Base-by-base conservation (phyloP, 345 rosid species). In the Aquilaria malaccensis region DNA sequence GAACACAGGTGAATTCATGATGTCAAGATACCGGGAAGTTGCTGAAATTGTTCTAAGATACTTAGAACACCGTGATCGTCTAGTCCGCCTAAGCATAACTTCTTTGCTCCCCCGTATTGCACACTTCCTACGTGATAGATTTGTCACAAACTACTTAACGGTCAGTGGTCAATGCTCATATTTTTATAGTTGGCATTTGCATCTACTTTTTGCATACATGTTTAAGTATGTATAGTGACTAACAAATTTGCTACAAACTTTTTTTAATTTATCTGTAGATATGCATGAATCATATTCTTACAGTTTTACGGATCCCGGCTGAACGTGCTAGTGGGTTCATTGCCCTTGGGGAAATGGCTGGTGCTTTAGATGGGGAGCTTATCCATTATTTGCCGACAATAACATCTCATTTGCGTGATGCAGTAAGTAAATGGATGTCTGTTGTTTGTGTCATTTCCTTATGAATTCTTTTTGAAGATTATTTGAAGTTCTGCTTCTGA, bases 271-370 rank as follows among this genome's bases (percentile, higher is more conserved):
- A 37, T 52, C 70, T 71, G 80, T 83, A 94, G 99, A 94, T 86
- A 72, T 94, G 97, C 90, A 94, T 94, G 99, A 66, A 81, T 70
- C 96, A 94, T 75, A 90, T 94, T 72, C 85, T 94, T 65, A 69
- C 95, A 3, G 99, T 94, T 73, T 74, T 94, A 65, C 81, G 81
- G 68, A 72, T 70, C 60, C 95, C 95, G 11, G 95, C 93, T 72
- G 99, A 94, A 66, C 93, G 99, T 52, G 96, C 92, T 56, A 94
- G 96, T 74, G 99, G 96, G 48, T 94, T 94, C 74, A 79, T 85
- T 67, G 99, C 99, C 67, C 96, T 94, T 56, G 99, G 99, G 54
- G 99, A 94, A 85, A 94, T 94, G 99, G 99, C 99, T 54, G 99
- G 99, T 78, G 99, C 99, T 73, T 74, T 94, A 79, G 99, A 94